A percentile compares a stretch with the other conserved stretches of the same genome.
These are phyloP conservation scores for Lyophyllum shimeji DNA, from an alignment of 768 basidiomycete species.

Conservation along the genomic window DNA sequence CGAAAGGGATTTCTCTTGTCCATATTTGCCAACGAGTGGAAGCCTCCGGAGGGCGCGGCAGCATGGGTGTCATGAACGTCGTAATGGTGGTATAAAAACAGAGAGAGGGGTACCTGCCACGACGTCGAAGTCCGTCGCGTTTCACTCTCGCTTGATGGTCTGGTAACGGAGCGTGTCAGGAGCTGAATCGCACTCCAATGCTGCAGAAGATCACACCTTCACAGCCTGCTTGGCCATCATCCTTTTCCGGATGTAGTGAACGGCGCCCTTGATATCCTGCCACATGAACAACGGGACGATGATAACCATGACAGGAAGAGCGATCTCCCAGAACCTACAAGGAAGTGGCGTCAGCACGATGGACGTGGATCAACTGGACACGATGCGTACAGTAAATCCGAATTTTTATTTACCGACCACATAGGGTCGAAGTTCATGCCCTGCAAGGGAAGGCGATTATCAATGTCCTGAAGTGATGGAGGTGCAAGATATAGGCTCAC, in stretches of 20 bases:
- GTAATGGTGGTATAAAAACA: background rate
- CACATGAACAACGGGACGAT: constrained; percentile 58
- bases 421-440: constrained; percentile 69
- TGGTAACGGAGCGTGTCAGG: background rate
- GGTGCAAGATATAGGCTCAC: constrained; percentile 34
- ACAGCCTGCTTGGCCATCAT: constrained; percentile 31
- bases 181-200: background rate
- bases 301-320: constrained; percentile 58
- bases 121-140: background rate
- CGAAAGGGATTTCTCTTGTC: background rate
- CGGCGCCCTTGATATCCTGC: constrained; percentile 47
- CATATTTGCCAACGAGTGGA: background rate
- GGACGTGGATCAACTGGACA: background rate
- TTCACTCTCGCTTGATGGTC: constrained; percentile 15
- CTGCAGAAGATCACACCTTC: constrained; percentile 29
- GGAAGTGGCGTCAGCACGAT: background rate
- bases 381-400: constrained; percentile 46
- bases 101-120: background rate
- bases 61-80: background rate
- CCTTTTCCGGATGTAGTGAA: constrained; percentile 49
- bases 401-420: constrained; percentile 43
- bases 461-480: background rate
- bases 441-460: constrained; percentile 27
- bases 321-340: constrained; percentile 68
- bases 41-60: background rate